A percentile compares a stretch with the other conserved stretches of the same genome.
Conservation (phyloP, 169 alveolate species). For the Cryptosporidium andersoni region DNA sequence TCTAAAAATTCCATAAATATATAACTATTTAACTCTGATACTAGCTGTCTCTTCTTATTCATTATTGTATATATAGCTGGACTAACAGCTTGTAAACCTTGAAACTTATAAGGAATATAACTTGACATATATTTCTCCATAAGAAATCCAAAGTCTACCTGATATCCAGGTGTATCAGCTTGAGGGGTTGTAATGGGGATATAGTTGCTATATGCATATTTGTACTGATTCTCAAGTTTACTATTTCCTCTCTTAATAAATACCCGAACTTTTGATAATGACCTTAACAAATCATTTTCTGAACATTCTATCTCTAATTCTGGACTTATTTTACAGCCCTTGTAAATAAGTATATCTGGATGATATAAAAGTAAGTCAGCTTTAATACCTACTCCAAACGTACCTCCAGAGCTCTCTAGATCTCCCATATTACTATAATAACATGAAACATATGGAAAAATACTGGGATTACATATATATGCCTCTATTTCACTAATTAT, state of each 20-base stretch:
- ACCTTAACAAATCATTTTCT: slow-evolving; percentile 34
- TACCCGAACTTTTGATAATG: not conserved
- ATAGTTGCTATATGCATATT: slow-evolving; percentile 12
- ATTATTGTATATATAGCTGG: slow-evolving; percentile 57
- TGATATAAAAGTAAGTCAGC: slow-evolving; percentile 18
- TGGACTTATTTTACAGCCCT: slow-evolving; percentile 27
- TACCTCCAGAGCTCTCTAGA: slow-evolving; percentile 50
- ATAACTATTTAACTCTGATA: slow-evolving; percentile 53
- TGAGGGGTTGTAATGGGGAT: slow-evolving; percentile 28
- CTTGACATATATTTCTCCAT: slow-evolving; percentile 59
- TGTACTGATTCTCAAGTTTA: slow-evolving; percentile 43
- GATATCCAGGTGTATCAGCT: not conserved
- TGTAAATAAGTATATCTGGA: slow-evolving; percentile 23
- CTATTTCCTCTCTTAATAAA: slow-evolving; percentile 59
- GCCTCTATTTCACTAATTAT: slow-evolving; percentile 31
- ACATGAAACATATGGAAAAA: slow-evolving; percentile 22
- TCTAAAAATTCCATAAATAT: slow-evolving; percentile 61
- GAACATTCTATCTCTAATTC: slow-evolving; percentile 29
- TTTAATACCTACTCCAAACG: slow-evolving; percentile 62
- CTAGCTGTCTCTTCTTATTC: slow-evolving; percentile 37
- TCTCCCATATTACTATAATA: slow-evolving; percentile 21
- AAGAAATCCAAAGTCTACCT: slow-evolving; percentile 30
- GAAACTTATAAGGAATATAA: slow-evolving; percentile 19
- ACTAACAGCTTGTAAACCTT: slow-evolving; percentile 4
- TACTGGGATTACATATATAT: slow-evolving; percentile 21